These are phyloP conservation scores for Penicilliopsis zonata DNA, from an alignment of 495 filamentous ascomycete genomes.

Conservation along the genomic window DNA sequence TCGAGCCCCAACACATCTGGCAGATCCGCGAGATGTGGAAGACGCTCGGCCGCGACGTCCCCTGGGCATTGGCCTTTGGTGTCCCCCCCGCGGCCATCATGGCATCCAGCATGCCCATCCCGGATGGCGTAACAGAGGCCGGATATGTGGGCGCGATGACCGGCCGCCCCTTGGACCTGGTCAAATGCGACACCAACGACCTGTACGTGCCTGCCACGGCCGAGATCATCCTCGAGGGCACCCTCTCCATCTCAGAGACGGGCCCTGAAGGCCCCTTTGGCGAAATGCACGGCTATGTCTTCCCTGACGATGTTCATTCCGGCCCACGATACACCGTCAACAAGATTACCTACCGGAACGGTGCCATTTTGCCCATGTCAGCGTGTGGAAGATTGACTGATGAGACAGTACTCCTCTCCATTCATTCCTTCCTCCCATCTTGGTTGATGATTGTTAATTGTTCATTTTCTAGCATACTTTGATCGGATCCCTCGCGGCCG, in stretches of 20 bases:
- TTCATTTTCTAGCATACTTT: slow-evolving; percentile 17
- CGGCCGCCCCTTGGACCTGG: slow-evolving; percentile 21
- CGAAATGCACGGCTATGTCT: slow-evolving; percentile 27
- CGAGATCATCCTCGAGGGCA: slow-evolving; percentile 30
- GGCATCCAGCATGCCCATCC: slow-evolving; percentile 27
- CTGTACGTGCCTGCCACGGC: slow-evolving; percentile 24
- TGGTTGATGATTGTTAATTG: too few relatives aligned
- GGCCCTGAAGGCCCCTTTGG: slow-evolving; percentile 25
- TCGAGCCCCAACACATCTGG: slow-evolving; percentile 21
- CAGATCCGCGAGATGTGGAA: slow-evolving; percentile 27
- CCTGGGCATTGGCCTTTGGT: slow-evolving; percentile 24
- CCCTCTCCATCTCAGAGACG: slow-evolving; percentile 19
- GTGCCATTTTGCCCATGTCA: slow-evolving; percentile 26
- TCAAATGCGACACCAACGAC: slow-evolving; percentile 30
- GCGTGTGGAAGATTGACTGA: slow-evolving; percentile 20
- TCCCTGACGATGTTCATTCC: slow-evolving; percentile 16
- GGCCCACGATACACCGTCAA: slow-evolving; percentile 24
- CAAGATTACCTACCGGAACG: slow-evolving; percentile 27
- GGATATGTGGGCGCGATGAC: slow-evolving; percentile 26
- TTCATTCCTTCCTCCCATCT: too few relatives aligned
- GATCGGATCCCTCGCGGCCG: slow-evolving; percentile 26
- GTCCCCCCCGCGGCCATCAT: slow-evolving; percentile 30
- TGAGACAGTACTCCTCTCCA: slow-evolving; percentile 16
- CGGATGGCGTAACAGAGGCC: slow-evolving; percentile 21
- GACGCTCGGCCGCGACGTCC: slow-evolving; percentile 19